These are phyloP conservation scores for Aspergillus unguis DNA, from an alignment of 2,329 filamentous ascomycete species.

Conservation along the genomic window DNA sequence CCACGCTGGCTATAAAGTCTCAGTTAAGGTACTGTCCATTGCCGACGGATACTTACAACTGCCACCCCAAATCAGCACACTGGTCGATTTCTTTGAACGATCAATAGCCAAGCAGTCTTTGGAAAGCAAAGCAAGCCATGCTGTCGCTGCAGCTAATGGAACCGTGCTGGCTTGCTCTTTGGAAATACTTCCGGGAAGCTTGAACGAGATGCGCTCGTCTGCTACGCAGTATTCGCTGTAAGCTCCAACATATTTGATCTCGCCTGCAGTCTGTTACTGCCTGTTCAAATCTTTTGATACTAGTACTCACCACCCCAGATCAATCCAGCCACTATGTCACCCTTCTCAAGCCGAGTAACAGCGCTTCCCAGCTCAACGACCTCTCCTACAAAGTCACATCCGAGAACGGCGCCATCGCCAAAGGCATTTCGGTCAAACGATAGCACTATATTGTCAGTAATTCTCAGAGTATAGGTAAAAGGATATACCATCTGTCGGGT, in stretches of 20 bases:
- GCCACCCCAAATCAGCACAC: constrained; percentile 46
- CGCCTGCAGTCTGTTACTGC: neutral
- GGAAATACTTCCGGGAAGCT: constrained; percentile 31
- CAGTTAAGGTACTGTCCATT: too few relatives aligned
- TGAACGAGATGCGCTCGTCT: constrained; percentile 43
- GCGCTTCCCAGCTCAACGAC: constrained; percentile 31
- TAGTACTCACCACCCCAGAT: constrained; percentile 29
- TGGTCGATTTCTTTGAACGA: constrained; percentile 11
- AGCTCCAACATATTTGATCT: constrained; percentile 32
- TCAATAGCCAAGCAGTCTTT: constrained; percentile 37
- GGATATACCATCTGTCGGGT: constrained; percentile 21
- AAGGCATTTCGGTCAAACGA: constrained; percentile 38
- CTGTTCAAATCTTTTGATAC: neutral
- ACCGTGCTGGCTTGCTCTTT: constrained; percentile 37
- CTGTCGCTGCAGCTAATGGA: constrained; percentile 40
- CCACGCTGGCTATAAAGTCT: constrained; percentile 34
- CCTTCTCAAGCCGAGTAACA: constrained; percentile 28
- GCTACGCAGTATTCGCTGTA: constrained; percentile 42
- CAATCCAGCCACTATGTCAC: constrained; percentile 34
- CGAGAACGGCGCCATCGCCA: constrained; percentile 29
- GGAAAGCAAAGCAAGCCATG: constrained; percentile 42
- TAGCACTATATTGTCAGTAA: constrained; percentile 21
- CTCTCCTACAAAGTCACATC: constrained; percentile 34
- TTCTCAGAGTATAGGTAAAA: neutral
- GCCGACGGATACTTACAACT: constrained; percentile 35